Evolutionary conservation across 768 basidiomycete genomes (phyloP).

Genomic region (Pleurotus giganteus): DNA sequence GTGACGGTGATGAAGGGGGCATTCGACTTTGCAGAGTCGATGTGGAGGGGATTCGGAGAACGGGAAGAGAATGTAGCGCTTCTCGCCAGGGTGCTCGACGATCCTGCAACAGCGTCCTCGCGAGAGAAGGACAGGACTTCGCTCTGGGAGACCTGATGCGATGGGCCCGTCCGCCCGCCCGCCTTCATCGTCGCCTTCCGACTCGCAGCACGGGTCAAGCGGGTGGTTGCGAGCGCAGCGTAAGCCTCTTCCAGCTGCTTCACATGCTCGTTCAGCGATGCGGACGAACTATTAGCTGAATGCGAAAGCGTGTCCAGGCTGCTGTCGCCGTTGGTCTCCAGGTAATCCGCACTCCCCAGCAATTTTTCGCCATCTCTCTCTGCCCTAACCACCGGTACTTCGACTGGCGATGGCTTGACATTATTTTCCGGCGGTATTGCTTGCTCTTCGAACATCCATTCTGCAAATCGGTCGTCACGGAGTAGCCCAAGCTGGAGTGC

Average conservation of each 20-base stretch:
- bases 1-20: constrained; percentile 8
- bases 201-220: neutral
- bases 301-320: neutral
- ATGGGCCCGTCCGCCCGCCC: constrained; percentile 4
- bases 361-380: neutral
- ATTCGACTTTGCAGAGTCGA: constrained; percentile 5
- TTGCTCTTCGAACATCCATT: constrained; percentile 31
- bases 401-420: neutral
- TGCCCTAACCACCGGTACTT: neutral
- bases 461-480: constrained; percentile 26
- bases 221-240: constrained; percentile 1
- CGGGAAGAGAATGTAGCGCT: constrained; percentile 6
- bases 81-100: constrained; percentile 6
- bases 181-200: neutral
- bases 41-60: neutral
- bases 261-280: constrained; percentile 4
- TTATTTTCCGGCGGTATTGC: neutral
- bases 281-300: neutral
- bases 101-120: constrained; percentile 1
- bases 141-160: constrained; percentile 4
- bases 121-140: constrained; percentile 1
- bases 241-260: constrained; percentile 5
- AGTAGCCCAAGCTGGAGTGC: constrained; percentile 31
- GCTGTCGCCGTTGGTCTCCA: neutral
- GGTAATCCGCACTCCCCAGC: neutral